phyloP scores from a whole-genome alignment of 106 monocot species.

The Vanilla planifolia region DNA sequence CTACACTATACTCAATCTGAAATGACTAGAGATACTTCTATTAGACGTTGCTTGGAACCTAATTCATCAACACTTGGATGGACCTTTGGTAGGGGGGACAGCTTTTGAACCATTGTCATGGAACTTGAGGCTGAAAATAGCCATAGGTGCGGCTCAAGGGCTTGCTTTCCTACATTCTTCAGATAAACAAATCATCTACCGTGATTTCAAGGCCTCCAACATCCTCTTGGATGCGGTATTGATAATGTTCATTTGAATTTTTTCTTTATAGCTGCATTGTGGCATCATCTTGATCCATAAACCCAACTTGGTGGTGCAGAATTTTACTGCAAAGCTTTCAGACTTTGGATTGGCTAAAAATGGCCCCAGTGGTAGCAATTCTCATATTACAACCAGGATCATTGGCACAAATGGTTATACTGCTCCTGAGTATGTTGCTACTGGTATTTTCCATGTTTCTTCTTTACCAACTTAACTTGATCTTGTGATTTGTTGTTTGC shows the following conservation, averaged over 20 bases:
- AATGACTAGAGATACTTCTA: too few relatives aligned
- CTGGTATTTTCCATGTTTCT: conserved; percentile 8
- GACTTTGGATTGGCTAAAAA: conserved; percentile 14
- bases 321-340: conserved; percentile 12
- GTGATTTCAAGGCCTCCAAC: conserved; percentile 57
- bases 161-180: conserved; percentile 43
- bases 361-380: conserved; percentile 8
- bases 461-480: too few relatives aligned
- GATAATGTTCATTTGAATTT: too few relatives aligned
- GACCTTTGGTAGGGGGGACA: conserved; percentile 12
- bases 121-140: conserved; percentile 35
- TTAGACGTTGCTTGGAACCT: too few relatives aligned
- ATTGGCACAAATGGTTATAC: conserved; percentile 15
- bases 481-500: too few relatives aligned
- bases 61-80: too few relatives aligned
- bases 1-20: too few relatives aligned
- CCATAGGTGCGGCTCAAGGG: conserved; percentile 32
- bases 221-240: conserved; percentile 46
- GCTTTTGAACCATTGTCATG: conserved; percentile 23
- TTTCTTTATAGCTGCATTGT: too few relatives aligned
- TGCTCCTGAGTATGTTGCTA: conserved; percentile 13
- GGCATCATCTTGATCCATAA: not conserved
- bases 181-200: conserved; percentile 26
- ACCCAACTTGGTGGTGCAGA: too few relatives aligned
- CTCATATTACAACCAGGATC: conserved; percentile 10